Percentiles rank a stretch among this genome's conserved stretches.
phyloP scores from a whole-genome alignment of 768 basidiomycete genomes.

The Psilocybe tampanensis region DNA sequence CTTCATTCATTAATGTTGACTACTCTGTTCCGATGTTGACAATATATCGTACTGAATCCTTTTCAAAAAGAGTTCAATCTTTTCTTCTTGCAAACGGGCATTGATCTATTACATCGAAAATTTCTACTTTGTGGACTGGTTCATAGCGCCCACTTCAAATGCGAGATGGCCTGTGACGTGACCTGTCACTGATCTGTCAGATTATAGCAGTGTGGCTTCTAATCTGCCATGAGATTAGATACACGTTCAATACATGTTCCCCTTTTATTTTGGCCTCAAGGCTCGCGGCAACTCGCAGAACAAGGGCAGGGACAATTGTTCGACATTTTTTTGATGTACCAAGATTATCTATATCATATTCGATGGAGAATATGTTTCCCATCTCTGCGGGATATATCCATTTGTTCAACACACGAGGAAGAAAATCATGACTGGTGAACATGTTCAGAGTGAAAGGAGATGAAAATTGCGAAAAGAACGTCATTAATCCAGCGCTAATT shows the following conservation, averaged over 20 bases:
- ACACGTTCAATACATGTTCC: too few species aligned
- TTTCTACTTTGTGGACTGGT: neutral
- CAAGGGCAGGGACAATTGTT: neutral
- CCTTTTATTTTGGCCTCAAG: neutral
- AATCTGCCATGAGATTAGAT: neutral
- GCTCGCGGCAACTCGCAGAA: neutral
- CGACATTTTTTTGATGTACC: too few species aligned
- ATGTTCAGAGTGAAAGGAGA: too few species aligned
- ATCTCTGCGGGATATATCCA: too few species aligned
- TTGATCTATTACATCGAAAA: too few species aligned
- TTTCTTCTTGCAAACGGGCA: too few species aligned
- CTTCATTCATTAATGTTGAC: neutral
- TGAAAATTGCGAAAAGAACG: neutral
- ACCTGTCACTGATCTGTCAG: neutral
- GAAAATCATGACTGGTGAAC: too few species aligned
- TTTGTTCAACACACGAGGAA: too few species aligned
- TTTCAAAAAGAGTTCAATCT: neutral
- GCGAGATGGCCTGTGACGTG: too few species aligned
- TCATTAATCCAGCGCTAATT: neutral
- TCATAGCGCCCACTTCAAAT: neutral
- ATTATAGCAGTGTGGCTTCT: neutral
- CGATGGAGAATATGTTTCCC: too few species aligned
- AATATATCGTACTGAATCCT: neutral
- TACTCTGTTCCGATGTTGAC: neutral
- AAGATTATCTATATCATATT: too few species aligned